phyloP scores from a whole-genome alignment of 495 filamentous ascomycete species.

The Astrothelium macrocarpum region DNA sequence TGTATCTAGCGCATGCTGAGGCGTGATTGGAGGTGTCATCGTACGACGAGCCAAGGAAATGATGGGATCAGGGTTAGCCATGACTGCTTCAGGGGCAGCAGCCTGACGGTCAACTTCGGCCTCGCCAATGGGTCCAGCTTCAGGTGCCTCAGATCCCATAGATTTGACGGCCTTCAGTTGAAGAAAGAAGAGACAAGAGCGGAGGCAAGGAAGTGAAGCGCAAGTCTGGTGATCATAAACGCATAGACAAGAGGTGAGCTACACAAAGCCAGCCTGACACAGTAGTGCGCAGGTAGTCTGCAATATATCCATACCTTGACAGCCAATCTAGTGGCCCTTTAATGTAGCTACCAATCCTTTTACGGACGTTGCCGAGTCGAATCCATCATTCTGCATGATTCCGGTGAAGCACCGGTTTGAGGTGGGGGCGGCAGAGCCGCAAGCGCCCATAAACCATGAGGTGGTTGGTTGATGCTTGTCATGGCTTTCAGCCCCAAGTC shows the following conservation, averaged over 20 bases:
- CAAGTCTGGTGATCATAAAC: neutral
- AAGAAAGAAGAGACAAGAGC: too few relatives aligned
- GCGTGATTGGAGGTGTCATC: conserved; percentile 37
- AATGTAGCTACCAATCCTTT: neutral
- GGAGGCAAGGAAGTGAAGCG: too few relatives aligned
- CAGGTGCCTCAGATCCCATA: neutral
- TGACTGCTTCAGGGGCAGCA: neutral
- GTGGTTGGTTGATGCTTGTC: neutral
- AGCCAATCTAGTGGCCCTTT: neutral
- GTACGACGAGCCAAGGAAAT: neutral
- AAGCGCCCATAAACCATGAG: neutral
- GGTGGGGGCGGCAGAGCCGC: conserved; percentile 3
- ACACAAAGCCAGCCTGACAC: neutral
- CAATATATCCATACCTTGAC: neutral
- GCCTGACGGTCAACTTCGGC: neutral
- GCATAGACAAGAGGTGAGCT: neutral
- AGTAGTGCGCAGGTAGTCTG: neutral
- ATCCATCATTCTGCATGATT: neutral
- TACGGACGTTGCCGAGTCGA: neutral
- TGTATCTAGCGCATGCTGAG: conserved; percentile 61
- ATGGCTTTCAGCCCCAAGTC: neutral
- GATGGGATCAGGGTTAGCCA: neutral
- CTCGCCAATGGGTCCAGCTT: neutral
- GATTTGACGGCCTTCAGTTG: too few relatives aligned
- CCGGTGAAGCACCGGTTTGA: neutral